Base-by-base conservation (phyloP, 495 filamentous ascomycete species). In the Penicillium coffeae region DNA sequence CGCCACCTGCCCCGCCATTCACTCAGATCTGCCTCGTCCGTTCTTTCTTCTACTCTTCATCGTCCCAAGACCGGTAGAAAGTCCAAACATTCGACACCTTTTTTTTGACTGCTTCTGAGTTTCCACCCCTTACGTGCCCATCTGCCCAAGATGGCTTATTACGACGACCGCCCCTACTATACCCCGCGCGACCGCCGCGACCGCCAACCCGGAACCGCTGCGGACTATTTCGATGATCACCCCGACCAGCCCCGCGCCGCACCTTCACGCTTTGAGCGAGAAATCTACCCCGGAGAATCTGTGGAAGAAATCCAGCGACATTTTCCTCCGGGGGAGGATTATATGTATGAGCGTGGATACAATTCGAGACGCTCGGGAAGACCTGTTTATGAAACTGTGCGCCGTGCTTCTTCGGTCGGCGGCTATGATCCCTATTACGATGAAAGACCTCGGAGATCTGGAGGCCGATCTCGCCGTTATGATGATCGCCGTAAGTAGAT, bases 301-400 rank as follows among this genome's bases (percentile, higher is more conserved):
- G 76, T 87, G 51, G 86, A 89, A 65, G 81, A 86, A 65, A 73
- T 87, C 38, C 76, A 73, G 49, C 78, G 83, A 40, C 82, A 87
- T 25, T 88, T 85, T 51, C 83, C 81, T 0, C 82, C 85, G 12
- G 64, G 59, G 42, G 67, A 71, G 21, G 53, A 58, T 1, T 65
- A 63, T 47, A 56, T 22, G 72, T 83, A 63, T 66, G 63, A 69
- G 47, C 70, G 78, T 68, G 81, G 63, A 47, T 81, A 73, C 62
- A 70, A 59, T 48, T 54, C 64, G 37, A 59, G 71, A 20, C 70
- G 68, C 20, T 55, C 64, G 47, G 73, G 82, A 18, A 64, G 62
- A 37, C 65, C 70, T 0, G 59, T 58, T 16, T 62, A 66, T 18
- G 68, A 70, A 32, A 56, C 52, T 20, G 51, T 63, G 42, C 65